Evolutionary conservation across 148 eudicot genomes (phyloP).

Genomic region (Fagopyrum homotropicum): DNA sequence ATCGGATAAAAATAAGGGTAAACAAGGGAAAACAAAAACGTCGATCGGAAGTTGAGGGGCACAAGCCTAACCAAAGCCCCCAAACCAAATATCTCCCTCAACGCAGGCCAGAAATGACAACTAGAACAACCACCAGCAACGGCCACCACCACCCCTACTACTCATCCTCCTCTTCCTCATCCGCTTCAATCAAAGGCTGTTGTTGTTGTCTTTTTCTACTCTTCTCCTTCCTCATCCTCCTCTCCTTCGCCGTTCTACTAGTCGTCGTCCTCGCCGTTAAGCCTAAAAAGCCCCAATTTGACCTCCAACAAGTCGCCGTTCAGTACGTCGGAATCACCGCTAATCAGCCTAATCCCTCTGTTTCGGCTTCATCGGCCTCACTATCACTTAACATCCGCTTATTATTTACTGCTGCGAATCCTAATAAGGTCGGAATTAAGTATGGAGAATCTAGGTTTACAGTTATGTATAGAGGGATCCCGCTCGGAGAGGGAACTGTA

Average conservation of each 20-base stretch:
- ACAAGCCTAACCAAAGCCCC: not conserved
- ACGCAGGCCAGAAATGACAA: constrained; percentile 1
- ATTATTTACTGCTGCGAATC: constrained; percentile 64
- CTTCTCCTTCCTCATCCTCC: constrained; percentile 65
- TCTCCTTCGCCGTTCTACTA: constrained; percentile 64
- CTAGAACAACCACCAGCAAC: not conserved
- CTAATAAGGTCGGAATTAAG: constrained; percentile 87
- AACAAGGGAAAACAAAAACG: not conserved
- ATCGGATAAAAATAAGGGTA: not conserved
- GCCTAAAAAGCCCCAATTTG: constrained; percentile 82
- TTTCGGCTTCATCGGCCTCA: constrained; percentile 18
- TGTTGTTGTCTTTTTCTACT: constrained; percentile 93
- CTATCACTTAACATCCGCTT: constrained; percentile 51
- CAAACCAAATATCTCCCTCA: not conserved
- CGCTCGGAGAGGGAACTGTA: constrained; percentile 64
- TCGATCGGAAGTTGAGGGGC: constrained; percentile 8
- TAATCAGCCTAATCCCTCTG: constrained; percentile 25
- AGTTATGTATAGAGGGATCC: constrained; percentile 77
- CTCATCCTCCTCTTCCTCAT: constrained; percentile 39
- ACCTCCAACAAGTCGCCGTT: constrained; percentile 75
- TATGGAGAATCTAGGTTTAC: constrained; percentile 73
- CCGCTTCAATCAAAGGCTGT: constrained; percentile 77
- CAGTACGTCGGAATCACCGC: constrained; percentile 63
- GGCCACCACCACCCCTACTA: constrained; percentile 25
- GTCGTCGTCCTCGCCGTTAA: constrained; percentile 73